Evolutionary conservation across 306 rosid genomes (phyloP), one percentile per base, ranked within the genome.

Genomic region (Cicer arietinum): DNA sequence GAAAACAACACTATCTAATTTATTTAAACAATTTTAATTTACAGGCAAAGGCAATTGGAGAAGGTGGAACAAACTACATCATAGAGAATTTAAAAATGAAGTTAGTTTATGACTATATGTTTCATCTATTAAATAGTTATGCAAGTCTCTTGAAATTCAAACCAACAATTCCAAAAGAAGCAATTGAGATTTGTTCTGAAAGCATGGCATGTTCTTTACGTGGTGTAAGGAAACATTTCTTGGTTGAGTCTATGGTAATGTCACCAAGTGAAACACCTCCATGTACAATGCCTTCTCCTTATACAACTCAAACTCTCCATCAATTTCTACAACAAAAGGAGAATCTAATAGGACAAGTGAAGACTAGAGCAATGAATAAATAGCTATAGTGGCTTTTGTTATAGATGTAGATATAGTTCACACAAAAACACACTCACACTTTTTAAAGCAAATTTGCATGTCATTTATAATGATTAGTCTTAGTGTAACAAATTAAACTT

Each of bases 41-140:
- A 73, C 61, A 85, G 88, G 89, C 90, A 73, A 48, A 79, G 2
- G 59, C 16, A 0, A 81, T 86, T 62, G 90, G 88, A 7, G 37
- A 64, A 8, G 64, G 17, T 43, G 90, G 82, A 66, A 77, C 77
- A 0, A 39, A 74, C 13, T 87, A 50, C 66, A 51, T 84, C 3
- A 50, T 41, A 13, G 85, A 84, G 11, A 71, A 87, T 35, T 57
- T 87, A 12, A 84, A 48, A 48, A 84, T 87, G 85, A 80, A 82
- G 11, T 59, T 63, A 46, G 90, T 87, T 54, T 87, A 87, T 68
- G 90, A 87, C 66, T 87, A 82, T 58, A 84, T 82, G 86, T 80
- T 84, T 47, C 85, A 87, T 64, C 43, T 77, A 7, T 47, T 87
- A 13, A 73, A 12, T 12, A 63, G 42, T 7, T 87, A 87, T 74